Evolutionary conservation across 2,329 filamentous ascomycete species (phyloP).

Genomic region (Phialophora expanda): DNA sequence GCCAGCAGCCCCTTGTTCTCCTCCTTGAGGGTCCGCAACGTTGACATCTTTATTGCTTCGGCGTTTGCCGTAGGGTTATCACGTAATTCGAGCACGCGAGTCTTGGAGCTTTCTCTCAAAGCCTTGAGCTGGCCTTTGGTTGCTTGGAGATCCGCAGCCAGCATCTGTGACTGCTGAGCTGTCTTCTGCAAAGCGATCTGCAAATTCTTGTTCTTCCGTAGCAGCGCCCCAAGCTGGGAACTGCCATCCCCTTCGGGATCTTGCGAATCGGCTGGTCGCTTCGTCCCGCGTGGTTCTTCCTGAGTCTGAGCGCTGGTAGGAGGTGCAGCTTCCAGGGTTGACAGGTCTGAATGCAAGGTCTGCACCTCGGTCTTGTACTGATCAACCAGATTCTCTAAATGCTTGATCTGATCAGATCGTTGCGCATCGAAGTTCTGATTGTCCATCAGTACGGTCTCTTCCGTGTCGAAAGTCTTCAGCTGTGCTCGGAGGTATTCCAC

Average conservation of each 20-base stretch:
- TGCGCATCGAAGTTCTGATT: slow-evolving; percentile 70
- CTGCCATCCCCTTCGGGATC: slow-evolving; percentile 56
- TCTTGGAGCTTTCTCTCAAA: slow-evolving; percentile 71
- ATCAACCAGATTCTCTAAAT: slow-evolving; percentile 85
- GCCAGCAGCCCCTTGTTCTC: slow-evolving; percentile 85
- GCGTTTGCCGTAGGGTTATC: slow-evolving; percentile 89
- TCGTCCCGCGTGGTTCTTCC: slow-evolving; percentile 57
- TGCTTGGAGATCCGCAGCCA: slow-evolving; percentile 77
- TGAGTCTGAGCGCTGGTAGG: slow-evolving; percentile 47
- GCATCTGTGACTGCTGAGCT: slow-evolving; percentile 71
- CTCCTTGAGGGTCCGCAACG: slow-evolving; percentile 74
- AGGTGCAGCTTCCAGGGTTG: slow-evolving; percentile 61
- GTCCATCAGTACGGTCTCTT: slow-evolving; percentile 82
- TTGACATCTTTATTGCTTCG: slow-evolving; percentile 82
- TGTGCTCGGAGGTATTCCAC: slow-evolving; percentile 93
- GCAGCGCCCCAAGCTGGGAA: slow-evolving; percentile 78
- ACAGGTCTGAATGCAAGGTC: slow-evolving; percentile 74
- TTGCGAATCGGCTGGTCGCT: slow-evolving; percentile 63
- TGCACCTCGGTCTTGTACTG: slow-evolving; percentile 83
- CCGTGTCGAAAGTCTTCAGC: slow-evolving; percentile 82
- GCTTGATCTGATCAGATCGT: slow-evolving; percentile 74
- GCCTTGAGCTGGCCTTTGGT: slow-evolving; percentile 73
- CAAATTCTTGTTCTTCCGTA: slow-evolving; percentile 84
- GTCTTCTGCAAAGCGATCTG: slow-evolving; percentile 76
- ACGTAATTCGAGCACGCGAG: slow-evolving; percentile 81